Base-by-base conservation (phyloP, 495 filamentous ascomycete genomes). In the Talaromyces adpressus region DNA sequence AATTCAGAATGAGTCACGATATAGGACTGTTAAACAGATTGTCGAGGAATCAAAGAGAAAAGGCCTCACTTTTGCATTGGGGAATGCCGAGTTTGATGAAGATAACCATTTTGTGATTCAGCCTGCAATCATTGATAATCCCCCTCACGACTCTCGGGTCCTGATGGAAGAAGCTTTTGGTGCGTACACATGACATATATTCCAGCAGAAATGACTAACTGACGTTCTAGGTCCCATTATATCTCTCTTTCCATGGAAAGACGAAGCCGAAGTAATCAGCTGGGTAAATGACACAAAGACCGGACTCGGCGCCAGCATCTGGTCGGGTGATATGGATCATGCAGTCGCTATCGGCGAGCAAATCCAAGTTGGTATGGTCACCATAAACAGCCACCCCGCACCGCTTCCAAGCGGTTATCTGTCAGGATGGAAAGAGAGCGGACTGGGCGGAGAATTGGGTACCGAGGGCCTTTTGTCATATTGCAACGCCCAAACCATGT, bases 391-490 rank as follows among this genome's bases (percentile, higher is more conserved):
- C 1, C 56, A 59, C 29, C 60, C 65, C 22, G 65, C 63, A 11
- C 56, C 59, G 3, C 62, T 56, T 8, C 79, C 79, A 22, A 78
- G 75, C 56, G 82, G 81, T 4, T 79, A 78, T 67, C 86, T 89
- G 64, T 76, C 71, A 25, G 86, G 86, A 20, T 80, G 83, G 71
- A 88, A 89, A 77, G 80, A 87, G 67, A 82, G 78, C 63, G 86
- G 86, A 9, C 80, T 86, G 57, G 85, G 85, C 6, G 82, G 81
- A 7, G 86, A 87, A 70, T 81, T 84, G 70, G 81, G 81, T n/a
- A 73, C 75, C 59, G 78, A 79, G 52, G 85, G 85, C 0, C 64
- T 87, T 59, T 70, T 85, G 67, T 73, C 77, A 22, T 88, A 84
- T 67, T 76, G 74, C 63, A 84, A 88, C 63, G 77, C 78, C 23